Conservation (phyloP, 805 yeast species). For the Saccharomycopsis sp. region DNA sequence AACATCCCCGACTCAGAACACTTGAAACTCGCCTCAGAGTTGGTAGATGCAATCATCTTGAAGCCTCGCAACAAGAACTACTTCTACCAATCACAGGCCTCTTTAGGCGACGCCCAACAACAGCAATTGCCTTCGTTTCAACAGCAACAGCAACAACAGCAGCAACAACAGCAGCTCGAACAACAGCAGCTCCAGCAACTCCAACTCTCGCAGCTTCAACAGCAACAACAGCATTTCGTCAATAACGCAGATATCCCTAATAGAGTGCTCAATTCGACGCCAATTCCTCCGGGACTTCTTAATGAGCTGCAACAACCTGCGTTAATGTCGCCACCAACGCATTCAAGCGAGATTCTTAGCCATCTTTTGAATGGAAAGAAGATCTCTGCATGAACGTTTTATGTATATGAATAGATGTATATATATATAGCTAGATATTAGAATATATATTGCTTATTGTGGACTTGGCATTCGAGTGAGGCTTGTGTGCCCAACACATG, state of each 20-base stretch:
- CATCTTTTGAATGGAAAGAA: conserved; percentile 80
- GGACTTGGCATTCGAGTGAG: too few relatives aligned
- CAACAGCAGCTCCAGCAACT: conserved; percentile 29
- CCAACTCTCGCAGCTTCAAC: conserved; percentile 24
- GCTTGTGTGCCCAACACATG: background rate
- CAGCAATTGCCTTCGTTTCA: conserved; percentile 20
- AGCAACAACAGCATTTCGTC: conserved; percentile 21
- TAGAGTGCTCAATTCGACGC: conserved; percentile 21
- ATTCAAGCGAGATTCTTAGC: conserved; percentile 73
- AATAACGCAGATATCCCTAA: conserved; percentile 24
- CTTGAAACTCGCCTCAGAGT: conserved; percentile 24
- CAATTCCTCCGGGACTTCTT: conserved; percentile 14
- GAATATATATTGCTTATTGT: too few relatives aligned
- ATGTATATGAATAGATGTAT: background rate
- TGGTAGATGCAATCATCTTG: conserved; percentile 32
- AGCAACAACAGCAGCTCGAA: conserved; percentile 30
- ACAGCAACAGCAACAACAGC: conserved; percentile 29
- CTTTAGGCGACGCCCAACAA: conserved; percentile 21
- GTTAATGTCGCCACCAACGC: conserved; percentile 31
- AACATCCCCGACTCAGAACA: conserved; percentile 6
- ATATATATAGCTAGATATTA: too few relatives aligned
- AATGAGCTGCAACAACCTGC: conserved; percentile 9
- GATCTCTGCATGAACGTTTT: conserved; percentile 11
- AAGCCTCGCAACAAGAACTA: conserved; percentile 27
- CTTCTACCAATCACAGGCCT: conserved; percentile 9